Conservation (phyloP, 148 eudicot species). For the Vaccinium vitisidaea region DNA sequence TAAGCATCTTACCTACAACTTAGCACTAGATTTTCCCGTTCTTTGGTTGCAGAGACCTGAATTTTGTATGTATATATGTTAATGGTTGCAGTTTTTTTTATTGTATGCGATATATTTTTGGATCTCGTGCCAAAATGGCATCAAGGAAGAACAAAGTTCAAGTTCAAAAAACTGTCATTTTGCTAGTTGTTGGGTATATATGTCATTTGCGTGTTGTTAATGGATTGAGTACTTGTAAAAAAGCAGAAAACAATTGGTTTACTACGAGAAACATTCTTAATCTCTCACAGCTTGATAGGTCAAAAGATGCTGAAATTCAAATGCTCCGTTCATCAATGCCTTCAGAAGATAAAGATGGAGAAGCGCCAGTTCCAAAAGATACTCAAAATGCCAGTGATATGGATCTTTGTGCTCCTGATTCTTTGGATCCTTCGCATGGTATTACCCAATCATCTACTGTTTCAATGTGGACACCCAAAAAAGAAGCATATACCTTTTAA, state of each 20-base stretch:
- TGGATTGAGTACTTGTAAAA: background rate
- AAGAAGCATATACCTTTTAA: slow-evolving; percentile 6
- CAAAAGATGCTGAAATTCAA: slow-evolving; percentile 26
- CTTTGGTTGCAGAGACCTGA: background rate
- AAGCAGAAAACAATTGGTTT: slow-evolving; percentile 9
- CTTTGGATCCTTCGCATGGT: slow-evolving; percentile 63
- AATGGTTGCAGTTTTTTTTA: background rate
- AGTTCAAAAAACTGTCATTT: background rate
- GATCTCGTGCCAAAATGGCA: background rate
- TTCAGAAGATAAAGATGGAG: slow-evolving; percentile 33
- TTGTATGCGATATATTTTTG: background rate
- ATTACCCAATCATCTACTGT: slow-evolving; percentile 20
- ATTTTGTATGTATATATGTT: background rate
- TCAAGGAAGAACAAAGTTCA: background rate
- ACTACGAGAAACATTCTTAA: slow-evolving; percentile 27
- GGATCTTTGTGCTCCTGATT: slow-evolving; percentile 66
- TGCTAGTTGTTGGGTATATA: background rate
- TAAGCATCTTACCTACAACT: slow-evolving; percentile 32
- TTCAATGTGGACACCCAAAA: background rate
- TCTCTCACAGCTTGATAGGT: slow-evolving; percentile 53
- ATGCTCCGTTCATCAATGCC: slow-evolving; percentile 23
- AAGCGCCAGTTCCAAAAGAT: slow-evolving; percentile 26
- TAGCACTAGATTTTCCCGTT: background rate
- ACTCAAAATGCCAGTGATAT: slow-evolving; percentile 27
- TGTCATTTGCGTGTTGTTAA: background rate